Percentiles rank a stretch among this genome's conserved stretches.
Conservation (phyloP, 1,284 basidiomycete species). For the Pseudozyma sp. region DNA sequence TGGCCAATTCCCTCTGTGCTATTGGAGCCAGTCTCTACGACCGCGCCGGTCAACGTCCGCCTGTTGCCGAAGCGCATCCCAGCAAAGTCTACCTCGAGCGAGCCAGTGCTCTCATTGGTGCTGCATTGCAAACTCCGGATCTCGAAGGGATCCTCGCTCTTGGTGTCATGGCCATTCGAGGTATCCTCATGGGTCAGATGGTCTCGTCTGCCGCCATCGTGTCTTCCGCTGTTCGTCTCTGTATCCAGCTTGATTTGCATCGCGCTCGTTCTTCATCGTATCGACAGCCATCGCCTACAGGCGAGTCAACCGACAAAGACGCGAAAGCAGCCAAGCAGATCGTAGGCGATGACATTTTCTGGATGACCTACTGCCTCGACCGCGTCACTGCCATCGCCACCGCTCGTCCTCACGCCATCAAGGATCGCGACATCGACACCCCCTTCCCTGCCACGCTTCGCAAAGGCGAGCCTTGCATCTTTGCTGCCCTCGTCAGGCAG, state of each 20-base stretch:
- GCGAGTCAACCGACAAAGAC: slow-evolving; percentile 5
- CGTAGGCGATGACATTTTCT: slow-evolving; percentile 24
- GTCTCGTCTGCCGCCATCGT: slow-evolving; percentile 32
- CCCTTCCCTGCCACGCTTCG: slow-evolving; percentile 29
- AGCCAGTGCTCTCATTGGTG: slow-evolving; percentile 37
- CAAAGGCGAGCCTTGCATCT: slow-evolving; percentile 39
- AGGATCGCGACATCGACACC: slow-evolving; percentile 41
- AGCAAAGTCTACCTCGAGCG: slow-evolving; percentile 33
- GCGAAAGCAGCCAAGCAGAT: slow-evolving; percentile 1
- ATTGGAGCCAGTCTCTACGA: slow-evolving; percentile 41
- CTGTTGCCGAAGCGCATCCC: slow-evolving; percentile 14
- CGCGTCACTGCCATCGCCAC: slow-evolving; percentile 43
- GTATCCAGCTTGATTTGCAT: slow-evolving; percentile 43
- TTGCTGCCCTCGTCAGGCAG: slow-evolving; percentile 45
- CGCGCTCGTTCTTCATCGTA: slow-evolving; percentile 11
- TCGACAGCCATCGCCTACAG: slow-evolving; percentile 11
- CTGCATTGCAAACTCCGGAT: slow-evolving; percentile 24
- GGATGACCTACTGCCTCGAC: slow-evolving; percentile 45
- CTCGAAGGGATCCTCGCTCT: slow-evolving; percentile 40
- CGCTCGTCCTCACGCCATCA: slow-evolving; percentile 31
- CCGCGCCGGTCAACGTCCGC: slow-evolving; percentile 12
- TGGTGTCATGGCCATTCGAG: slow-evolving; percentile 39
- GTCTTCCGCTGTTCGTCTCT: slow-evolving; percentile 33
- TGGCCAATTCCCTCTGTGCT: slow-evolving; percentile 43
- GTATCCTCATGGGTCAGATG: slow-evolving; percentile 32